Evolutionary conservation across 805 yeast species (phyloP), one percentile per base, ranked within the genome.

Genomic region (Saturnispora mendoncae): DNA sequence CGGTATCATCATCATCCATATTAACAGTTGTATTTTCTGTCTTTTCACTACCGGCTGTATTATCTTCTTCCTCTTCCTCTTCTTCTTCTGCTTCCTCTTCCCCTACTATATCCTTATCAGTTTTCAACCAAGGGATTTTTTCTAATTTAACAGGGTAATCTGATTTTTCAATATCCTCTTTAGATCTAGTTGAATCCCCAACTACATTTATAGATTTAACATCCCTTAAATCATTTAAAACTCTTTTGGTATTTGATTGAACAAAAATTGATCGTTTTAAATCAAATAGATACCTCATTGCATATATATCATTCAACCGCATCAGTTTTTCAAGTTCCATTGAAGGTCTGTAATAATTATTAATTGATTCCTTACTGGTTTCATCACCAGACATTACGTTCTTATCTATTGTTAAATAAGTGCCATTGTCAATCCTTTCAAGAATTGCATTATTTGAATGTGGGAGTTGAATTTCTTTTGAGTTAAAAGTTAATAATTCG

Each of bases 101-200:
- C 6, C 26, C 24, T 2, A 14, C 10, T 5, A 12, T 17, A 29
- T 15, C 33, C 12, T 29, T 20, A 9, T 26, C 37, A 17, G 33
- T 7, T 26, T 17, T 10, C 14, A 39, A 20, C 38, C 38, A 39
- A 13, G 42, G 28, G 14, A 39, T 20, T 23, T 20, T 20, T 17
- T 39, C 42, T 23, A 33, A 27, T 17, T 39, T 39, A 8, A 39
- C 38, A 15, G 42, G 36, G 20, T 39, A 33, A 17, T 33, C 31
- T 12, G 33, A 20, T 9, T 14, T 34, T 8, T 32, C 31, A 6
- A n/a, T 12, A 5, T 28, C 27, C 1, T 38, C 41, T 13, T 12
- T 20, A 12, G n/a, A n/a, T n/a, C n/a, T n/a, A n/a, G n/a, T n/a
- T n/a, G n/a, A n/a, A n/a, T n/a, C n/a, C n/a, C 36, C 33, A 27